Evolutionary conservation across 371 early-diverging fungal species (phyloP).

Genomic region (Mortierella sp.): DNA sequence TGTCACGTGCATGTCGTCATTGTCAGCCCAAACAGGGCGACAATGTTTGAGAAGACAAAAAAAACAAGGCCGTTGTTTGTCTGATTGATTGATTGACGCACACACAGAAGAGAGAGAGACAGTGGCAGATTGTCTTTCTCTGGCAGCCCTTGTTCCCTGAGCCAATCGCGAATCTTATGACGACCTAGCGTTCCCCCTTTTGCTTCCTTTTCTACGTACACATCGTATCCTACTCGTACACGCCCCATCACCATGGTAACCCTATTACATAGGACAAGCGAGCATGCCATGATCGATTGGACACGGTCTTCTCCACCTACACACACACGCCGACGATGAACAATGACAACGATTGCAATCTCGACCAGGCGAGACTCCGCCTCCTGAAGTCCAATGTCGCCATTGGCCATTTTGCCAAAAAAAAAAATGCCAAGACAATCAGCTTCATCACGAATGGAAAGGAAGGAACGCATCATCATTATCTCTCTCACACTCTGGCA

Average conservation of each 20-base stretch:
- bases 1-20: constrained; percentile 6
- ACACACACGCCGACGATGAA: neutral
- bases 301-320: no score
- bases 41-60: neutral
- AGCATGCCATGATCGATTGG: neutral
- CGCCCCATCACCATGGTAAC: neutral
- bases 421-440: neutral
- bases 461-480: neutral
- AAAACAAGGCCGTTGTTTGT: neutral
- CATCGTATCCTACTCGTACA: neutral
- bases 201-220: neutral
- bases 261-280: neutral
- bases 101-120: neutral
- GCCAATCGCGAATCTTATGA: neutral
- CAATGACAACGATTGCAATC: neutral
- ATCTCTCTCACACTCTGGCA: neutral
- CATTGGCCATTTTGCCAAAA: constrained; percentile 13
- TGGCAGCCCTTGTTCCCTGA: neutral
- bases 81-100: neutral
- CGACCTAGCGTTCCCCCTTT: neutral
- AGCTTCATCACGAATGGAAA: neutral
- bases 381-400: constrained; percentile 17
- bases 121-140: neutral
- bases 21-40: neutral
- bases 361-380: neutral